These are phyloP conservation scores for Phialocephala sp. DNA, from an alignment of 2,329 filamentous ascomycete species.

Conservation along the genomic window DNA sequence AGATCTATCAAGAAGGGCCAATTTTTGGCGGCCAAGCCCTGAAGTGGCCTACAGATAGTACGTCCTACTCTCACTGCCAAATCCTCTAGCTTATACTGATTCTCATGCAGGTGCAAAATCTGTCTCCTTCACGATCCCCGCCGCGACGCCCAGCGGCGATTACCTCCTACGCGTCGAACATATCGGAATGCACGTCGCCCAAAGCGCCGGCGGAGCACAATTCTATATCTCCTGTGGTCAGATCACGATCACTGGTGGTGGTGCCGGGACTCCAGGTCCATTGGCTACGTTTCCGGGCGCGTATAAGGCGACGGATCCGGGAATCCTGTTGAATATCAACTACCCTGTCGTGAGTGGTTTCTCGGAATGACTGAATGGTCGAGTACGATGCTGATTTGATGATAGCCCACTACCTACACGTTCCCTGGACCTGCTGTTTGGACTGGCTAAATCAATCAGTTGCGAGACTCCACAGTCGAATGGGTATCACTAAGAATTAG, in stretches of 20 bases:
- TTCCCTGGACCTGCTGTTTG: constrained; percentile 38
- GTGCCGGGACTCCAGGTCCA: constrained; percentile 45
- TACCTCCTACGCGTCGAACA: constrained; percentile 46
- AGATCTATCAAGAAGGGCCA: constrained; percentile 37
- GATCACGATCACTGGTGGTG: constrained; percentile 51
- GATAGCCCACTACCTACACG: constrained; percentile 36
- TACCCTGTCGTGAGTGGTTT: constrained; percentile 40
- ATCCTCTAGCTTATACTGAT: neutral
- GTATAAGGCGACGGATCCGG: constrained; percentile 45
- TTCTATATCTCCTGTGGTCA: constrained; percentile 48
- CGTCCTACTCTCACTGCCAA: neutral
- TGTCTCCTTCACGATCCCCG: constrained; percentile 40
- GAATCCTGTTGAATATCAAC: constrained; percentile 44
- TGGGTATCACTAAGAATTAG: neutral
- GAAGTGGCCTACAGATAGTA: constrained; percentile 38
- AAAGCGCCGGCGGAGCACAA: constrained; percentile 33
- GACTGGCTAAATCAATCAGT: constrained; percentile 20
- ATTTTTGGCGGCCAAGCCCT: constrained; percentile 28
- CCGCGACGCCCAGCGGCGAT: constrained; percentile 45
- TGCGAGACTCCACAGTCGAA: constrained; percentile 6
- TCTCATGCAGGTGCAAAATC: constrained; percentile 24
- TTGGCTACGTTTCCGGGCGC: constrained; percentile 45
- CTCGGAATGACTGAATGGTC: neutral
- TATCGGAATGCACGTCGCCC: constrained; percentile 38
- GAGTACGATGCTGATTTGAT: constrained; percentile 22